A percentile compares a stretch with the other conserved stretches of the same genome.
phyloP scores from a whole-genome alignment of 768 basidiomycete genomes.

The Tricholoma furcatifolium region DNA sequence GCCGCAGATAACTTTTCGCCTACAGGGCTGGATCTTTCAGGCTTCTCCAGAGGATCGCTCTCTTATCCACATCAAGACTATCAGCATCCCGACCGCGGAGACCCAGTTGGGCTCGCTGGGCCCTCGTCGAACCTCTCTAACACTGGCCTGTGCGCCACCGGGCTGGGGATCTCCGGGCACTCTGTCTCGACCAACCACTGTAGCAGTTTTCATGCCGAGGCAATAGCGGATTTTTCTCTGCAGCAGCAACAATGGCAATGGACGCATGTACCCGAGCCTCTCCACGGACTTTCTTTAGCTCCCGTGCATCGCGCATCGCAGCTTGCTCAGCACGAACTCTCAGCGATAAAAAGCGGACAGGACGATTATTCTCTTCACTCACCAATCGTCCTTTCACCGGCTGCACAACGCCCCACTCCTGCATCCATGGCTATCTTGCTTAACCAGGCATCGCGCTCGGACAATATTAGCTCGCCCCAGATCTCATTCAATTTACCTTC shows the following conservation, averaged over 20 bases:
- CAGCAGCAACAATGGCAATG: conserved; percentile 26
- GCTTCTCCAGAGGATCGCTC: conserved; percentile 54
- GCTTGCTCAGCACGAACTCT: conserved; percentile 21
- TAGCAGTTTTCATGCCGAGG: conserved; percentile 37
- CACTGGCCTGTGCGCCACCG: conserved; percentile 42
- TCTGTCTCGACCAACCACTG: conserved; percentile 17
- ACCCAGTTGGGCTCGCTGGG: conserved; percentile 24
- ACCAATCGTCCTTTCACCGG: conserved; percentile 32
- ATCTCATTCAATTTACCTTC: conserved; percentile 9
- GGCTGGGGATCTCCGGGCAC: conserved; percentile 40
- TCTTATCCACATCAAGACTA: conserved; percentile 44
- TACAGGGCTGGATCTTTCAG: conserved; percentile 31
- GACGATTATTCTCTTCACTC: conserved; percentile 8
- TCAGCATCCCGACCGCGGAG: conserved; percentile 42
- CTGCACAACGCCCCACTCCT: conserved; percentile 43
- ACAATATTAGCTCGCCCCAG: conserved; percentile 20
- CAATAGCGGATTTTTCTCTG: conserved; percentile 33
- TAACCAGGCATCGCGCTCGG: conserved; percentile 34
- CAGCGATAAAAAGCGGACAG: conserved; percentile 26
- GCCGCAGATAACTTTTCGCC: conserved; percentile 27
- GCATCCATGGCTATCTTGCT: conserved; percentile 47
- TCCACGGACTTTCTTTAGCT: conserved; percentile 31
- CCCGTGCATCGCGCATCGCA: conserved; percentile 25
- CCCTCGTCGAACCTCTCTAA: conserved; percentile 30
- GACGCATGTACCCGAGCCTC: conserved; percentile 19